Evolutionary conservation across 345 rosid species (phyloP), one percentile per base, ranked within the genome.

Genomic region (Hypericum androsaemum): DNA sequence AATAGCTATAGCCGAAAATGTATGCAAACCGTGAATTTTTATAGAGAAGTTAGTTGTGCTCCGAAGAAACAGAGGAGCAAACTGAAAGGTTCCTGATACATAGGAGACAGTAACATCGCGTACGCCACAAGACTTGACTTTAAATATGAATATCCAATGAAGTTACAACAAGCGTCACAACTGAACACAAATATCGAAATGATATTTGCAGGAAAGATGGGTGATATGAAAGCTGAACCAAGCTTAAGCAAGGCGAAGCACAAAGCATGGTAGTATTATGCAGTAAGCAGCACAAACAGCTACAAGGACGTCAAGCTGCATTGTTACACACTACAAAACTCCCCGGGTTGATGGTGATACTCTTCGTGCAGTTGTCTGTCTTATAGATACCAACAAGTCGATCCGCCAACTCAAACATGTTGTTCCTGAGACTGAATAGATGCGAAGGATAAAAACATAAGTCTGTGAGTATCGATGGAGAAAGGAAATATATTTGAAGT

Each of bases 351-450:
- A 92, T 92, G 50, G 98, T 88, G 36, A 88, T 92, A 76, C 98
- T 88, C 73, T 92, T 88, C 0, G 98, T 88, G 66, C 98, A 92
- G 53, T 92, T 88, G 68, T 88, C 97, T 5, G 98, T 88, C 71
- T 92, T 92, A 72, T 88, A 88, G 61, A 92, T 92, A 44, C 97
- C 97, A 10, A 89, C 94, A 45, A 89, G 81, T 49, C 94, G 80
- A 75, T 86, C 95, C 6, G 97, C 95, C 71, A 85, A 69, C 81
- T 92, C 98, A 58, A 92, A 92, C 98, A 92, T 92, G 77, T 92
- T 92, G 82, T 92, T 92, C 61, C 97, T 73, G 22, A 92, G 82
- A 73, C 98, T 92, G 95, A 78, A 79, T 35, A 22, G 14, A 3
- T 12, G 28, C 1, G 45, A 47, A 43, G 11, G 9, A 38, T 37